Conservation (phyloP, 192 early-diverging fungal genomes). For the Backusella parvicylindrica region DNA sequence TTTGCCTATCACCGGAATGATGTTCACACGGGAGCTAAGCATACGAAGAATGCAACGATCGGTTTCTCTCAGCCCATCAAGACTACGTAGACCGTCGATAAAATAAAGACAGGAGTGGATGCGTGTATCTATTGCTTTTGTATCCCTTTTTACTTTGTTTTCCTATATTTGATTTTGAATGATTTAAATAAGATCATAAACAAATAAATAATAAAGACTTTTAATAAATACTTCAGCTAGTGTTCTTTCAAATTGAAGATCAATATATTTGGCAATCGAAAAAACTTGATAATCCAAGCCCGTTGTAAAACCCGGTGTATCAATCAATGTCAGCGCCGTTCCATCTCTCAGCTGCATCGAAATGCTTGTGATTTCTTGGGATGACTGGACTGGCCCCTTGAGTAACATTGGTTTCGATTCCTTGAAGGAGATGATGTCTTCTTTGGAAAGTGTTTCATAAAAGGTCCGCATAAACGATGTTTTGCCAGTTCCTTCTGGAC, state of each 20-base stretch:
- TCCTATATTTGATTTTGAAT: conserved; percentile 35
- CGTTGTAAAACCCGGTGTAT: conserved; percentile 84
- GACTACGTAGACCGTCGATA: conserved; percentile 58
- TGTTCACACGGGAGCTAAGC: conserved; percentile 73
- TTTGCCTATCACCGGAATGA: conserved; percentile 86
- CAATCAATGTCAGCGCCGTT: conserved; percentile 79
- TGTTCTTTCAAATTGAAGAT: conserved; percentile 66
- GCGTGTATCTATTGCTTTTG: conserved; percentile 70
- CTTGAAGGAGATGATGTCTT: conserved; percentile 5
- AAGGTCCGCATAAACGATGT: conserved; percentile 90
- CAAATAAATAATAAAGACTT: background rate
- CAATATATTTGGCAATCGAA: conserved; percentile 62
- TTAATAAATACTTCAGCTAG: conserved; percentile 45
- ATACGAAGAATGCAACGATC: conserved; percentile 56
- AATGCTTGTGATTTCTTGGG: conserved; percentile 59
- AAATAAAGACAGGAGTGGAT: conserved; percentile 91
- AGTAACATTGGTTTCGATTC: conserved; percentile 19
- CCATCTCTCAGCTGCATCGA: conserved; percentile 81
- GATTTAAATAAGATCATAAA: conserved; percentile 3
- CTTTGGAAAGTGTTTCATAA: conserved; percentile 47
- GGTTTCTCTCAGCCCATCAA: conserved; percentile 55
- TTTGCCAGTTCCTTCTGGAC: conserved; percentile 79
- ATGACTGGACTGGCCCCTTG: conserved; percentile 50
- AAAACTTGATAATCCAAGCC: conserved; percentile 55
- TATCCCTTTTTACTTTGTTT: conserved; percentile 65